phyloP scores from a whole-genome alignment of 78 protist genomes.

The Dictyostelium citrinum region DNA sequence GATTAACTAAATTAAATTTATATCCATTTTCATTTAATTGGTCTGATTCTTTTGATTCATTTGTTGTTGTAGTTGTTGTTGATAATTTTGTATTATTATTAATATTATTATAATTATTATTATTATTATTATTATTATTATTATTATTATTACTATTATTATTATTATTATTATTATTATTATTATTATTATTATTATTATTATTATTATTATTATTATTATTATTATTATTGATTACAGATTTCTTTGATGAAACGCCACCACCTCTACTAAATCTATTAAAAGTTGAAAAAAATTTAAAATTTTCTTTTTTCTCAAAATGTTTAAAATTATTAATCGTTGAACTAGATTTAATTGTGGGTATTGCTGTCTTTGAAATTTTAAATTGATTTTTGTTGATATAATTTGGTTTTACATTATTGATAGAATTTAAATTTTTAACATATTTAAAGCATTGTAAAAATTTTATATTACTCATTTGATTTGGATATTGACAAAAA shows the following conservation, averaged over 20 bases:
- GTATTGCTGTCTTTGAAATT: neutral
- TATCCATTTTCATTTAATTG: neutral
- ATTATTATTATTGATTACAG: neutral
- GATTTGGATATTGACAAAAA: neutral
- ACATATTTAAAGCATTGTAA: neutral
- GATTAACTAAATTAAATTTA: constrained; percentile 27
- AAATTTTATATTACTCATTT: constrained; percentile 6
- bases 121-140: too few relatives aligned
- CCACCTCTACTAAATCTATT: neutral
- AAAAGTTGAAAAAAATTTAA: neutral
- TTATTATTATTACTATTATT: too few relatives aligned
- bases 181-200: neutral
- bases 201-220: neutral
- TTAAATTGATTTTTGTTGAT: neutral
- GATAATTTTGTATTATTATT: too few relatives aligned
- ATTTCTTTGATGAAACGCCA: neutral
- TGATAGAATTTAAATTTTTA: neutral
- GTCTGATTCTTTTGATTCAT: neutral
- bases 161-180: too few relatives aligned
- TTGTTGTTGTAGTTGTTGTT: too few relatives aligned
- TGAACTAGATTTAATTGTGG: neutral
- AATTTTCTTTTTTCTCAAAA: neutral
- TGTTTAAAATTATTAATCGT: neutral
- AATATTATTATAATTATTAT: too few relatives aligned
- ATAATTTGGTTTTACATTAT: neutral